Percentiles rank a stretch among this genome's conserved stretches.
Conservation (phyloP, 805 yeast genomes). For the Saccharomycopsis microspora region DNA sequence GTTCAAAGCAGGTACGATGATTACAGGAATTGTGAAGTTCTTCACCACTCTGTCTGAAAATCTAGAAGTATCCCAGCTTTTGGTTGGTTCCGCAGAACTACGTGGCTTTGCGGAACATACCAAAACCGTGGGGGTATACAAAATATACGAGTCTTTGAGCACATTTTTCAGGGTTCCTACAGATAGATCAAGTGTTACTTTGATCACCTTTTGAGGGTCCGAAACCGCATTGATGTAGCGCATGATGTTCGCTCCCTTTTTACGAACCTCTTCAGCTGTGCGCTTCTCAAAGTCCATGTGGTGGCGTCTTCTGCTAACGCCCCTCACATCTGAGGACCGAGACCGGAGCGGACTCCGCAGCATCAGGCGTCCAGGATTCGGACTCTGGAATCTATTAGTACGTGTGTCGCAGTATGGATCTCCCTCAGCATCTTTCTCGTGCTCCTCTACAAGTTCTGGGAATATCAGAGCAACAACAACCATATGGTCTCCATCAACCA, state of each 20-base stretch:
- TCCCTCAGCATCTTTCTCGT: slow-evolving; percentile 4
- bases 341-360: neutral
- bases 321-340: neutral
- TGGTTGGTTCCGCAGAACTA: slow-evolving; percentile 32
- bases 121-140: slow-evolving; percentile 51
- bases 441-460: slow-evolving; percentile 21
- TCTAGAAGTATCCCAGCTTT: slow-evolving; percentile 51
- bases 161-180: slow-evolving; percentile 47
- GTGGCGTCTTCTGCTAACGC: neutral
- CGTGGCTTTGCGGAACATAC: slow-evolving; percentile 43
- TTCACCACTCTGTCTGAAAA: slow-evolving; percentile 55
- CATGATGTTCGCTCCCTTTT: slow-evolving; percentile 39
- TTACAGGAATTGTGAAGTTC: slow-evolving; percentile 53
- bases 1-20: slow-evolving; percentile 52
- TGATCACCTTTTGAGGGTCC: slow-evolving; percentile 34
- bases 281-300: neutral
- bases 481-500: slow-evolving; percentile 56
- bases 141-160: slow-evolving; percentile 44
- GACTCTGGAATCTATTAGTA: neutral
- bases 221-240: slow-evolving; percentile 27
- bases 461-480: slow-evolving; percentile 46
- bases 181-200: slow-evolving; percentile 48
- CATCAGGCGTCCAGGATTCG: neutral
- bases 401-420: neutral
- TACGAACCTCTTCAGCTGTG: slow-evolving; percentile 23